A percentile compares a stretch with the other conserved stretches of the same genome.
These are phyloP conservation scores for Corylus avellana DNA, from an alignment of 306 rosid species.

Conservation along the genomic window DNA sequence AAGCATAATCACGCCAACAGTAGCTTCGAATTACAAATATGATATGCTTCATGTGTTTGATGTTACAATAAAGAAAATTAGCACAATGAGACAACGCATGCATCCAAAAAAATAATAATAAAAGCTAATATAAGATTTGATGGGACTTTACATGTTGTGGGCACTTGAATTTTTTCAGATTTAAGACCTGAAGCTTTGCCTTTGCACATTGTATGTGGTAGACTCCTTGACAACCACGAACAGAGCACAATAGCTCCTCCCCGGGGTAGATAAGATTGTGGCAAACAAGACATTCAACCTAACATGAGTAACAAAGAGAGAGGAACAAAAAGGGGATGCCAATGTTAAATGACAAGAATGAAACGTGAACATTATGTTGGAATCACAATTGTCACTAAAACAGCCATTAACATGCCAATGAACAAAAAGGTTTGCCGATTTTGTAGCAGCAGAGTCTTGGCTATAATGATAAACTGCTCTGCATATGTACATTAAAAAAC, in stretches of 20 bases:
- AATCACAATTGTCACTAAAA: background rate
- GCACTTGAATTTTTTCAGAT: conserved; percentile 75
- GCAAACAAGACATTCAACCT: conserved; percentile 68
- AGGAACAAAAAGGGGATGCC: background rate
- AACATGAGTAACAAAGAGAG: conserved; percentile 15
- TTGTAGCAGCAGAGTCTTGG: background rate
- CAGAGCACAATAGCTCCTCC: conserved; percentile 61
- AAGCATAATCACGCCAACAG: too few relatives aligned
- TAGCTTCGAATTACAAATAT: too few relatives aligned
- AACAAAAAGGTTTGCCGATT: background rate
- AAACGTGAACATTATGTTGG: background rate
- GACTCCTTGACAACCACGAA: conserved; percentile 60
- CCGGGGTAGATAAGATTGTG: conserved; percentile 46
- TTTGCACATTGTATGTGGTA: conserved; percentile 67
- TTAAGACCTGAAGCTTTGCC: conserved; percentile 43
- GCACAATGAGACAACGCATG: background rate
- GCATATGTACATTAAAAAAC: background rate
- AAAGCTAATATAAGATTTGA: background rate
- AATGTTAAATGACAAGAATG: background rate
- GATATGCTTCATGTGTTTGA: background rate
- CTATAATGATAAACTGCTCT: background rate
- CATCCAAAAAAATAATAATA: conserved; percentile 1
- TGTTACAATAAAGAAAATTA: background rate
- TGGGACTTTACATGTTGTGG: conserved; percentile 68
- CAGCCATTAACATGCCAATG: background rate